Evolutionary conservation across 2,329 filamentous ascomycete genomes (phyloP), one percentile per base, ranked within the genome.

Genomic region (Shiraia bambusicola): DNA sequence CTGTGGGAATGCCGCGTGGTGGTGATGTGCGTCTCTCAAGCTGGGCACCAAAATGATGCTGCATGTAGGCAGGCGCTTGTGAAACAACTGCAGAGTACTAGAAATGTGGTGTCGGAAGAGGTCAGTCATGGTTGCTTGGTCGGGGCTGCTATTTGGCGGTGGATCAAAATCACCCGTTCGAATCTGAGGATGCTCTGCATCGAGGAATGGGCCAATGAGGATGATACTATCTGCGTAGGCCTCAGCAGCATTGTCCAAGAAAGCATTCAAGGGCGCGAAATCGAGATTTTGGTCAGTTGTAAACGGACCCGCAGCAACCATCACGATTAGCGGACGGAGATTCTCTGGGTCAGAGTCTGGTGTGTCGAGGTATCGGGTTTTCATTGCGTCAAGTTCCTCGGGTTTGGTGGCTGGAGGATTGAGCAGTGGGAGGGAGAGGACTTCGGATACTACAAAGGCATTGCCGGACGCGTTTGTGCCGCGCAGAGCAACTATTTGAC

Each of bases 261-360:
- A 77, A 22, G 87, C 82, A 58, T 90, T 83, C 2, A 98, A 74
- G 6, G 92, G 87, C 59, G 94, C 87, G 63, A 91, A 98, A 52
- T 90, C 86, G 32, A 98, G 82, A 61, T 94, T 94, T 59, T 92
- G 87, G 55, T 97, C 91, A 2, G 90, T 83, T 0, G 91, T 95
- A 69, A 94, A 98, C 0, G 93, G 93, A 0, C 93, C 93, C 0
- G 89, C 81, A 2, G 86, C 88, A 44, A 92, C 78, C 27, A 96
- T 69, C 36, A 95, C 74, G 56, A 79, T 90, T 13, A 97, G 70
- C 1, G 92, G 90, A 7, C 81, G 73, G 2, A 76, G 37, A 26
- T 56, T 72, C 4, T 68, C 66, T 13, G 73, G 70, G 47, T 83
- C 80, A 7, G 67, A 63, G 31, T 69, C 82, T 0, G 80, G 77